Evolutionary conservation across 2,329 filamentous ascomycete genomes (phyloP).

Genomic region (Thielaviopsis populi): DNA sequence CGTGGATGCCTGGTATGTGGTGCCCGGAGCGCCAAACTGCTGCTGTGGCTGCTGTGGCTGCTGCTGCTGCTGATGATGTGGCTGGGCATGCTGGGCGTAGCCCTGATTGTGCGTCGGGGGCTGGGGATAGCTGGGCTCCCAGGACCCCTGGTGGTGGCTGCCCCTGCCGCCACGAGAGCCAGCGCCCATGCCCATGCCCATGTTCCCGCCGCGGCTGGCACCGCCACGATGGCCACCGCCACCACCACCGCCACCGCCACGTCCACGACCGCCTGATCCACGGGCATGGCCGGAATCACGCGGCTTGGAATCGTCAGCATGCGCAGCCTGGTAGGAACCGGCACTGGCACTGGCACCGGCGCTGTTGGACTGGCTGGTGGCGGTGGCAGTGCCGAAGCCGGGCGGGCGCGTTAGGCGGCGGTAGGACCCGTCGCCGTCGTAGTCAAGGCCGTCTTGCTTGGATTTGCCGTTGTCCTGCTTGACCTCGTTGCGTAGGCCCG

Average conservation of each 20-base stretch:
- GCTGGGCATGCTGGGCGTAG: neutral
- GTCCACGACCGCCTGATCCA: constrained; percentile 25
- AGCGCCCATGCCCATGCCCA: neutral
- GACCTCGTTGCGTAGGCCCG: constrained; percentile 24
- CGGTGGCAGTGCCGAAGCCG: constrained; percentile 40
- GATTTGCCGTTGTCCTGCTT: constrained; percentile 29
- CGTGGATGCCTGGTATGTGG: neutral
- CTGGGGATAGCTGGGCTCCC: neutral
- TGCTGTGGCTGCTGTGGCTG: neutral
- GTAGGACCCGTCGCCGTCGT: constrained; percentile 59
- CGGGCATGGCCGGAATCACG: constrained; percentile 8
- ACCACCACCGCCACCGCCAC: constrained; percentile 24
- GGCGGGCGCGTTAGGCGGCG: constrained; percentile 54
- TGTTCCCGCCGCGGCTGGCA: neutral
- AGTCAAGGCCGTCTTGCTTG: constrained; percentile 38
- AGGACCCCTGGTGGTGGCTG: constrained; percentile 11
- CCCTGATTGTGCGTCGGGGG: neutral
- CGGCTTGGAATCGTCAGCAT: neutral
- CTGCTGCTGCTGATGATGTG: neutral
- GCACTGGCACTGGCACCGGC: too few relatives aligned
- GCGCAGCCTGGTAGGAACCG: constrained; percentile 21
- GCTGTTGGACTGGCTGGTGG: constrained; percentile 27
- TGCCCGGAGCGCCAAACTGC: neutral
- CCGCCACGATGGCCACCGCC: neutral
- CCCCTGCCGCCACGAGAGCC: constrained; percentile 23